Evolutionary conservation across 495 filamentous ascomycete genomes (phyloP).

Genomic region (Rhypophila decipiens): DNA sequence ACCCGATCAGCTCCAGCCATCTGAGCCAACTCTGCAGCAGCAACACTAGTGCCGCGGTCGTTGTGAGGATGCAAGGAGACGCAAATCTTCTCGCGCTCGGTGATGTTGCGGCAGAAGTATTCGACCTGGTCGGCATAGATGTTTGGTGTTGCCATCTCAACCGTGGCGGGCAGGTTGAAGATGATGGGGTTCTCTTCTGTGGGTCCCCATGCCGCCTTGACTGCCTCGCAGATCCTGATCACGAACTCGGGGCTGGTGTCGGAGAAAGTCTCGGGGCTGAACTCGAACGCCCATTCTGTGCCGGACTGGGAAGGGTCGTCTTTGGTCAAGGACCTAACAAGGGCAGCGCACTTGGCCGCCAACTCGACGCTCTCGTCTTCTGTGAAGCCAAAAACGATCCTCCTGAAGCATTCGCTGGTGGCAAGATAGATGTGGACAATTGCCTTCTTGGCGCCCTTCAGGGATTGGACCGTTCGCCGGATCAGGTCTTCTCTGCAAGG

Average conservation of each 20-base stretch:
- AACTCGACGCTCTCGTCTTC: slow-evolving; percentile 76
- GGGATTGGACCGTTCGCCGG: slow-evolving; percentile 77
- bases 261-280: slow-evolving; percentile 94
- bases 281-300: slow-evolving; percentile 93
- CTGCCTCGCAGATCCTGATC: slow-evolving; percentile 81
- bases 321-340: slow-evolving; percentile 87
- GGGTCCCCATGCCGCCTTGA: slow-evolving; percentile 93
- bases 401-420: slow-evolving; percentile 86
- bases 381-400: slow-evolving; percentile 81
- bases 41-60: slow-evolving; percentile 84
- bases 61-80: slow-evolving; percentile 91
- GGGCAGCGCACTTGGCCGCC: slow-evolving; percentile 80
- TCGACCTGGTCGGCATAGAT: slow-evolving; percentile 96
- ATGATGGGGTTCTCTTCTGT: slow-evolving; percentile 79
- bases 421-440: slow-evolving; percentile 95
- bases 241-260: slow-evolving; percentile 83
- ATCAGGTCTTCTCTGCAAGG: slow-evolving; percentile 94
- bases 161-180: slow-evolving; percentile 95
- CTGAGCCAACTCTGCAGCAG: slow-evolving; percentile 80
- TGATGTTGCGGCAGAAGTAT: slow-evolving; percentile 82
- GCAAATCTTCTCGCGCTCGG: slow-evolving; percentile 73
- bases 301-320: slow-evolving; percentile 71
- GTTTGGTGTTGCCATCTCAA: slow-evolving; percentile 94
- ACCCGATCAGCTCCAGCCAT: slow-evolving; percentile 97
- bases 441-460: slow-evolving; percentile 90